Evolutionary conservation across 805 yeast genomes (phyloP), one percentile per base, ranked within the genome.

Genomic region (Babjeviella inositovora): DNA sequence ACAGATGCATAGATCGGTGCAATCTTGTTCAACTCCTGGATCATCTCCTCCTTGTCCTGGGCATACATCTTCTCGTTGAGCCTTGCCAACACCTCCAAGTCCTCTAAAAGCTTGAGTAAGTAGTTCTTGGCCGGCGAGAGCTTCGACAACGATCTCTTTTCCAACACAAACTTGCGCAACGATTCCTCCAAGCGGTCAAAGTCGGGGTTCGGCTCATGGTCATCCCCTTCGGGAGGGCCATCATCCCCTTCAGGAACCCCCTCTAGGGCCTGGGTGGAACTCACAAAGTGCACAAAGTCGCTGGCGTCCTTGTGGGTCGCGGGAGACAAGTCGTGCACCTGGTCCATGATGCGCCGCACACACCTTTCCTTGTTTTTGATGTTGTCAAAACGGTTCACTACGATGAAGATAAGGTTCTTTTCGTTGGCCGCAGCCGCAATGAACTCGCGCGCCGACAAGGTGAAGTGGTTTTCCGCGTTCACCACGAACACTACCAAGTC

Each of bases 401-500:
- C 97, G 43, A 90, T 84, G 42, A 92, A 90, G 25, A 90, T 80
- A 32, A 85, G 65, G 30, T 87, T 72, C 50, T 84, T 87, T 38
- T 90, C 99, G 25, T 73, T 71, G 1, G 95, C 84, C 1, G 95
- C 93, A 18, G 80, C 68, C 2, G 87, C 60, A 25, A 90, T 81
- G 40, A 90, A 92, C 39, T 90, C 99, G 34, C 81, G 75, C 1
- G 96, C 97, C 0, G 93, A 79, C 27, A 84, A 54, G 0, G 99
- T 90, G 42, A 90, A 77, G 41, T 90, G 96, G 39, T 90, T 92
- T 39, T 85, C 97, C 0, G 98, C 93, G 44, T 76, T 80, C 3
- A 90, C 94, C 3, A 92, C 97, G 53, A 90, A 92, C 1, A 90
- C 87, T 3, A 90, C 94, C 33, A 90, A 58, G 44, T 90, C 99